Evolutionary conservation across 345 rosid genomes (phyloP), one percentile per base, ranked within the genome.

Genomic region (Mangifera indica): DNA sequence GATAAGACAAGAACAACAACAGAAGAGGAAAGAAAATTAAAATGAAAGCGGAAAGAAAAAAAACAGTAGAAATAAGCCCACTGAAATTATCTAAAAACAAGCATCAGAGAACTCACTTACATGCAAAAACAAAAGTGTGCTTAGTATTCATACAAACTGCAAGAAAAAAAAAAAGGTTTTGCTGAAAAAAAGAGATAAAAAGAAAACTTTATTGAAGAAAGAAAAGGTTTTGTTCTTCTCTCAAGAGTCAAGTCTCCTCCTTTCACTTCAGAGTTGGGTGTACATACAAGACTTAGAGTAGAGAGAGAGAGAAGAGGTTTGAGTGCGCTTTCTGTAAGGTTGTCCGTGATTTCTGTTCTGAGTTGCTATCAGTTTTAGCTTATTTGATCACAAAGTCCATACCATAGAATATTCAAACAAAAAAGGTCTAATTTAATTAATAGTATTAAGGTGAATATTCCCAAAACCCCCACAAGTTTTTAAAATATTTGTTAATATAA

Each of bases 321-420:
- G 13, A 71, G 82, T 76, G 75, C 63, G 71, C 40, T 22, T 29
- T 58, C 64, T 52, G 64, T 15, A 48, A 62, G 59, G 42, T 0
- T 4, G 72, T n/a, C 61, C 29, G 76, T 72, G 77, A 79, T 73
- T 66, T 44, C 32, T 72, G 76, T 24, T n/a, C n/a, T 63, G 56
- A 57, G 78, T 72, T 21, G 76, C 74, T 22, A 20, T 77, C 83
- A 49, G 44, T 67, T 58, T 3, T 25, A 32, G 44, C 58, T 48
- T 26, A 9, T 18, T 44, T 17, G 46, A 5, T 26, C 49, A 52
- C 34, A 10, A 53, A 22, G 32, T 29, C 32, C 32, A 29, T 1
- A 1, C 77, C 82, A 59, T 74, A 68, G 37, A 57, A 66, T 49
- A 7, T 66, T 34, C 58, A 34, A 52, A 10, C 5, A 0, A 17